Evolutionary conservation across 2,329 filamentous ascomycete genomes (phyloP).

Genomic region (Colletotrichum tamarilloi): DNA sequence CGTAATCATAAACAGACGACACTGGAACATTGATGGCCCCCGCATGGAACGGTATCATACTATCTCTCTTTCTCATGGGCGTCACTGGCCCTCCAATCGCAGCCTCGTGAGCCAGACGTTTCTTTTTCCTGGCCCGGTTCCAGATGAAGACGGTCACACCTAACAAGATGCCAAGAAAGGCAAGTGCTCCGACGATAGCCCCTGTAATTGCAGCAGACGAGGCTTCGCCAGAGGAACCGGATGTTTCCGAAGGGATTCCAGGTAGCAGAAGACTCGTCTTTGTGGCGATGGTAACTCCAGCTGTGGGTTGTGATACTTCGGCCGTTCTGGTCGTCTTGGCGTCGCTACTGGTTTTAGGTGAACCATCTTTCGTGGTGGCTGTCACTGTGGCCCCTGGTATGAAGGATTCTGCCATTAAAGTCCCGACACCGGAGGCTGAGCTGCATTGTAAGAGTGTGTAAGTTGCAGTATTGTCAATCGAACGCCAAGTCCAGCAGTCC

Average conservation of each 20-base stretch:
- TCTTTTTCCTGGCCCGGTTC: slow-evolving; percentile 5
- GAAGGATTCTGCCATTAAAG: not conserved
- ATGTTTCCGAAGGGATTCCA: not conserved
- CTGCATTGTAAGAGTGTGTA: slow-evolving; percentile 13
- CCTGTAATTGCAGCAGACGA: not conserved
- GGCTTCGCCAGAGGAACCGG: not conserved
- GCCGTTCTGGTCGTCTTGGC: not conserved
- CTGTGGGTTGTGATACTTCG: not conserved
- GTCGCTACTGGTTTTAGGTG: not conserved
- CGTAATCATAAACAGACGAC: not conserved
- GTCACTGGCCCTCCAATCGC: not conserved
- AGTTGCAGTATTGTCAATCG: not conserved
- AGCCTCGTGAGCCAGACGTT: not conserved
- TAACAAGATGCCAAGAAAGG: slow-evolving; percentile 1
- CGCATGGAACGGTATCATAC: not conserved
- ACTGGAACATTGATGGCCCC: too few relatives aligned
- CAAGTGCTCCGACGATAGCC: slow-evolving; percentile 16
- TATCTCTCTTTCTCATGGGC: not conserved
- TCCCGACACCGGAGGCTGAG: not conserved
- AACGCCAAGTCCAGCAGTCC: slow-evolving; percentile 10
- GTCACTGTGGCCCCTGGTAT: not conserved
- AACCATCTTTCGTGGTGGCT: not conserved
- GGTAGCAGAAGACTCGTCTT: not conserved
- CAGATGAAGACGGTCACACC: not conserved
- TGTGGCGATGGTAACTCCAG: not conserved